Evolutionary conservation across 805 yeast species (phyloP).

Genomic region (Sugiyamaella qingdaonensis): DNA sequence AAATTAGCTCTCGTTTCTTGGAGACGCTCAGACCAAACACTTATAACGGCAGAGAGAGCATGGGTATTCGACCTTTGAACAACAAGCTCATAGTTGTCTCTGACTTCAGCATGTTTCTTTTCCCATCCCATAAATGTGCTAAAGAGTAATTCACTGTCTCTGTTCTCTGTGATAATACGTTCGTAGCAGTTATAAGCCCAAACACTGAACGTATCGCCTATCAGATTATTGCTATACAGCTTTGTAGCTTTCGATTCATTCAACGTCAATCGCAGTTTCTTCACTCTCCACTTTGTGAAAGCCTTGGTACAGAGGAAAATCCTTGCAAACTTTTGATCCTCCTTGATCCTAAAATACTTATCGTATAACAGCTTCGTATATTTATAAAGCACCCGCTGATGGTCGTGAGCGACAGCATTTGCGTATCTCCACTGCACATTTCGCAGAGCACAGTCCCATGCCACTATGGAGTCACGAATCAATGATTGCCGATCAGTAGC

Average conservation of each 20-base stretch:
- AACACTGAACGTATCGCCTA: not conserved
- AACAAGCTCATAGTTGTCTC: not conserved
- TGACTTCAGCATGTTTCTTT: not conserved
- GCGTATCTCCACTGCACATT: not conserved
- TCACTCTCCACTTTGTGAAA: not conserved
- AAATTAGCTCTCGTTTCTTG: not conserved
- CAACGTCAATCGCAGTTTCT: not conserved
- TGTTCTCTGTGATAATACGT: not conserved
- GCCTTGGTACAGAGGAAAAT: constrained; percentile 2
- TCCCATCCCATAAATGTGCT: constrained; percentile 1
- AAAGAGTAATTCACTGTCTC: not conserved
- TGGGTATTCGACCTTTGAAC: not conserved
- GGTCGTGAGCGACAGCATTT: not conserved
- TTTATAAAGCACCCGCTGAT: not conserved
- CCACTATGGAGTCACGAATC: not conserved
- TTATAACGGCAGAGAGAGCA: not conserved
- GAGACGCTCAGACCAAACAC: not conserved
- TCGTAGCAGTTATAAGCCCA: not conserved
- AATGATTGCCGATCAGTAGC: not conserved
- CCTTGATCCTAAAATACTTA: not conserved
- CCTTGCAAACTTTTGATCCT: not conserved
- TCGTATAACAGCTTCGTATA: not conserved
- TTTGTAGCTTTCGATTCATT: not conserved
- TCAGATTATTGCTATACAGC: not conserved
- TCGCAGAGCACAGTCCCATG: constrained; percentile 2